Conservation (phyloP, 495 filamentous ascomycete genomes). For the Hypoxylon cercidicola region DNA sequence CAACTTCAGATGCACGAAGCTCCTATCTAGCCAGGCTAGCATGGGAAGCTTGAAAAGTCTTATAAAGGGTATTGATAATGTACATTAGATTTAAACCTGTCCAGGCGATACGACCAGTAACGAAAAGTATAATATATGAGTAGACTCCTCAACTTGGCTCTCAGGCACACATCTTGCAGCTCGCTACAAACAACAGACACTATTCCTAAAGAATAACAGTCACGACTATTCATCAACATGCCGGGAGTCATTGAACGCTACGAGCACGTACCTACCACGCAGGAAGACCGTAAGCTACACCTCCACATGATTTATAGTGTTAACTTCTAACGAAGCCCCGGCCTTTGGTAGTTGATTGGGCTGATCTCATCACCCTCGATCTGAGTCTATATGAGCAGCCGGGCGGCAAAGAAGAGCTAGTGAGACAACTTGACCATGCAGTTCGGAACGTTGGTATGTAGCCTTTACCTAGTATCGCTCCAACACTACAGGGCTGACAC, state of each 20-base stretch:
- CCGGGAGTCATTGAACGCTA: constrained; percentile 58
- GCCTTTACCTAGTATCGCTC: not conserved
- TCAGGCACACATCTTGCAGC: not conserved
- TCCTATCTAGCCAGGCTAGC: constrained; percentile 9
- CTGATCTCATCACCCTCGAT: constrained; percentile 67
- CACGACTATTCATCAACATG: constrained; percentile 44
- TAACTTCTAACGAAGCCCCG: constrained; percentile 17
- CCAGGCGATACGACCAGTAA: too few species aligned
- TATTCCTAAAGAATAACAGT: constrained; percentile 9
- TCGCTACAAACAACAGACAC: not conserved
- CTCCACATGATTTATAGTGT: not conserved
- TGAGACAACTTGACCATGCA: constrained; percentile 67
- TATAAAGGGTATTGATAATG: constrained; percentile 27
- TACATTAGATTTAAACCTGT: constrained; percentile 2
- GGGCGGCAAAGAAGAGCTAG: constrained; percentile 64
- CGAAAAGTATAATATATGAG: constrained; percentile 18
- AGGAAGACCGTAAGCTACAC: constrained; percentile 53
- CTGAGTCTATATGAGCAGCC: constrained; percentile 60
- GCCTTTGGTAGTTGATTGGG: constrained; percentile 62
- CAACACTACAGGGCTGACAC: not conserved
- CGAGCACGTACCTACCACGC: constrained; percentile 60
- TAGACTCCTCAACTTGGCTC: too few species aligned
- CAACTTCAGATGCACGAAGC: not conserved
- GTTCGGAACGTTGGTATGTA: constrained; percentile 61
- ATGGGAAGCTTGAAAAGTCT: not conserved